Evolutionary conservation across 2,329 filamentous ascomycete species (phyloP).

Genomic region (Huntiella savannae): DNA sequence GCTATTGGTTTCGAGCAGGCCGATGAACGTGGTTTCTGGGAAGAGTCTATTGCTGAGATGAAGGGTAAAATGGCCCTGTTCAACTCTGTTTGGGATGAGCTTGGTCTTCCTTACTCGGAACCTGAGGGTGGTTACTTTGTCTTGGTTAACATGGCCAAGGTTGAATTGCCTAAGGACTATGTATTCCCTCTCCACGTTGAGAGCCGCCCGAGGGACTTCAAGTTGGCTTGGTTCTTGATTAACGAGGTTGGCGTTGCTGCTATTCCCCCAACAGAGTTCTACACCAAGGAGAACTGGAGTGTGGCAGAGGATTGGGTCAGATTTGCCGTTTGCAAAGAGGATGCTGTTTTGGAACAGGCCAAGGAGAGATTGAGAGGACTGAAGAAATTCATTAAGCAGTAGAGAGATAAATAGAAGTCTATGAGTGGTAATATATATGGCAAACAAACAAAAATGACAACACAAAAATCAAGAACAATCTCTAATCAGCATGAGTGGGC

Average conservation of each 20-base stretch:
- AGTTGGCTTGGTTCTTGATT: constrained; percentile 91
- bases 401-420: not conserved
- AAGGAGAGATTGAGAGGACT: constrained; percentile 56
- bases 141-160: constrained; percentile 77
- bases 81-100: constrained; percentile 61
- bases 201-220: constrained; percentile 74
- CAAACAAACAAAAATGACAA: not conserved
- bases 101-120: constrained; percentile 65
- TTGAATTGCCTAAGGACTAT: constrained; percentile 67
- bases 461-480: not conserved
- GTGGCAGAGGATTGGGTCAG: constrained; percentile 85
- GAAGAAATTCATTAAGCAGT: constrained; percentile 43
- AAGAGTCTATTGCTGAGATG: constrained; percentile 68
- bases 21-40: constrained; percentile 72
- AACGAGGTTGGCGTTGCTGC: constrained; percentile 89
- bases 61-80: constrained; percentile 73
- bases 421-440: not conserved
- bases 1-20: constrained; percentile 90
- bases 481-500: not conserved
- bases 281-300: constrained; percentile 64
- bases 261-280: constrained; percentile 94
- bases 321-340: constrained; percentile 92
- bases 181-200: constrained; percentile 80
- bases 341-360: constrained; percentile 61
- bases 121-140: constrained; percentile 97